Percentiles rank a stretch among this genome's conserved stretches.
Evolutionary conservation across 192 early-diverging fungal genomes (phyloP).

Genomic region (Coemansia brasiliensis): DNA sequence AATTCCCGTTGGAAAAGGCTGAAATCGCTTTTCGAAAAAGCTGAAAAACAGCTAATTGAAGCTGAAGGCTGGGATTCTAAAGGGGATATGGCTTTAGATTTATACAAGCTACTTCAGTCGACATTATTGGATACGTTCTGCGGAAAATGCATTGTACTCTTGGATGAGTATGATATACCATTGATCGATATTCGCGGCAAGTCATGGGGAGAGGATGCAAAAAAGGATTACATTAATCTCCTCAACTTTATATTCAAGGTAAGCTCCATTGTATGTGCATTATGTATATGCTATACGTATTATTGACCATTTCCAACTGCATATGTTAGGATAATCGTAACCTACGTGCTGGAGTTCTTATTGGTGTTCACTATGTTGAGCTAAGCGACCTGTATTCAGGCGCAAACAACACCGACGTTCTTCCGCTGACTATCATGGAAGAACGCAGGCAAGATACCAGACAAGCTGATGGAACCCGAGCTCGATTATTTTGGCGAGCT

Average conservation of each 20-base stretch:
- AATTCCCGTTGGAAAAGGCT: too few species aligned
- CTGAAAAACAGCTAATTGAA: too few species aligned
- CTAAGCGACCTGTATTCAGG: constrained; percentile 2
- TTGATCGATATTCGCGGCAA: neutral
- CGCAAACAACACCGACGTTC: constrained; percentile 1
- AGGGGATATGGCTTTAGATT: too few species aligned
- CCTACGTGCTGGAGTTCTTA: neutral
- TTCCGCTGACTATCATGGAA: neutral
- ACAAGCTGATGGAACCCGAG: neutral
- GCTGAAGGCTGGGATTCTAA: too few species aligned
- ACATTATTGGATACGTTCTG: too few species aligned
- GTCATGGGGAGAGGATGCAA: neutral
- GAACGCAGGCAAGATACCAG: too few species aligned
- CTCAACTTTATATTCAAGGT: constrained; percentile 17
- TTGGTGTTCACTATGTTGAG: constrained; percentile 9
- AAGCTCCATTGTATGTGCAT: neutral
- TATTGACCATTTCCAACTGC: too few species aligned
- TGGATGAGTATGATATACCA: constrained; percentile 15
- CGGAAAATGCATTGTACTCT: constrained; percentile 11
- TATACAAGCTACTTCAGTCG: too few species aligned
- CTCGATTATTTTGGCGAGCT: neutral
- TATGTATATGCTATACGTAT: neutral
- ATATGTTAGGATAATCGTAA: constrained; percentile 12
- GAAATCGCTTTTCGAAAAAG: too few species aligned
- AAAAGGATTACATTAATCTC: neutral